phyloP scores from a whole-genome alignment of 139 green algal species.

The Haematococcus sp. region DNA sequence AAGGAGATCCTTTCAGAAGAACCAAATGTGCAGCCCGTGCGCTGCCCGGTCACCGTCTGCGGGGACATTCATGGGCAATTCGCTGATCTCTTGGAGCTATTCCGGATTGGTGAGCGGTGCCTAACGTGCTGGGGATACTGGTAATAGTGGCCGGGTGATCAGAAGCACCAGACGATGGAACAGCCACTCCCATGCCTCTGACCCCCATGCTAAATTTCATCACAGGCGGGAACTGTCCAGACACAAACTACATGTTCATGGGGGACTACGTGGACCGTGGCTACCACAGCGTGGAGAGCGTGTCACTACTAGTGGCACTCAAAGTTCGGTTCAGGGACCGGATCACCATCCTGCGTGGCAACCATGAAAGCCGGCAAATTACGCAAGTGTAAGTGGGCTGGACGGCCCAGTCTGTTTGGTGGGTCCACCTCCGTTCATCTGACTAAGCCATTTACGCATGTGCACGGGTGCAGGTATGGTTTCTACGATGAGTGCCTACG shows the following conservation, averaged over 20 bases:
- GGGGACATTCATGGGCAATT: conserved; percentile 99
- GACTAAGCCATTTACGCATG: not conserved
- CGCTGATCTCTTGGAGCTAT: conserved; percentile 95
- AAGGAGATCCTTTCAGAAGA: conserved; percentile 91
- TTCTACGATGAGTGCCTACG: conserved; percentile 99
- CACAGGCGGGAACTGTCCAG: conserved; percentile 78
- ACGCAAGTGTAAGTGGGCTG: conserved; percentile 90
- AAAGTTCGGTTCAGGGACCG: conserved; percentile 93
- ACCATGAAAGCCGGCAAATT: conserved; percentile 98
- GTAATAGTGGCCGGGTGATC: not conserved
- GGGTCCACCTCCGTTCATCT: too few species aligned
- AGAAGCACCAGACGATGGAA: not conserved
- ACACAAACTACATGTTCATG: conserved; percentile 99
- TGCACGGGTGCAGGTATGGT: conserved; percentile 72
- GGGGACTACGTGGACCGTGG: conserved; percentile 98
- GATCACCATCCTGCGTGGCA: conserved; percentile 97
- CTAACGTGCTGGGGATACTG: not conserved
- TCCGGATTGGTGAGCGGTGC: conserved; percentile 70
- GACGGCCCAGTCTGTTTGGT: too few species aligned
- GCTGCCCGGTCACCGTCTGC: conserved; percentile 94
- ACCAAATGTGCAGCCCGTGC: conserved; percentile 94
- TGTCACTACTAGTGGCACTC: conserved; percentile 84
- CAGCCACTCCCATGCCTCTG: not conserved
- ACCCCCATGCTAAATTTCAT: not conserved
- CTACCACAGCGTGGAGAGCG: conserved; percentile 98